Evolutionary conservation across 2,329 filamentous ascomycete species (phyloP), one percentile per base, ranked within the genome.

Genomic region (Colletotrichum salicis): DNA sequence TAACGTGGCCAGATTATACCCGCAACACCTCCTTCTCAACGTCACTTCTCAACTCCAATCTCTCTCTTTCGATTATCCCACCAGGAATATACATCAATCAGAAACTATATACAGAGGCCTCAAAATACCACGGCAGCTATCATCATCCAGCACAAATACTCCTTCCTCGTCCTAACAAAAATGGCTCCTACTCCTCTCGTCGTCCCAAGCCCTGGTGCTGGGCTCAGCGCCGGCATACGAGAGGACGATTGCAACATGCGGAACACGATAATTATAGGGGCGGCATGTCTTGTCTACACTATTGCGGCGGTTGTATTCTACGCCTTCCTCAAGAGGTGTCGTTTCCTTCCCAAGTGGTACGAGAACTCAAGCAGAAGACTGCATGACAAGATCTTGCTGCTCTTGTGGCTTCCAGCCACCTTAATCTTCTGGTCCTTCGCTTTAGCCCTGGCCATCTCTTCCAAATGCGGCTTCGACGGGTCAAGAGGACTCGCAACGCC

Each of bases 281-380:
- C 54, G 8, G 29, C 13, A 5, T 7, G 37, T 10, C 8, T 54
- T 2, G 24, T 41, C 27, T 70, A 72, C 60, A 12, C 29, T 29
- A 35, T 72, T 11, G 3, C 64, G 7, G 70, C 65, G 12, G 7
- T 60, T 33, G 10, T 48, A 4, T 13, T 1, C 0, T 70, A 56
- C 33, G 12, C 22, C 24, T 15, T 37, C 60, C 4, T 56, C n/a
- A 68, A 59, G 33, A 56, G 35, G 3, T 52, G 29, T 6, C 54
- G 58, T n/a, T 12, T 60, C 2, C 27, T 58, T 5, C 70, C 66
- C 6, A 7, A 22, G 15, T 69, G 70, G 70, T 70, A 72, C 66
- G 13, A 22, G 27, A 15, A 7, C 45, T 56, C 51, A 7, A 13
- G 22, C 5, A 33, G 60, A 29, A 37, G 45, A 5, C 12, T 5